These are phyloP conservation scores for Fusarium buharicum DNA, from an alignment of 2,329 filamentous ascomycete genomes.

Conservation along the genomic window DNA sequence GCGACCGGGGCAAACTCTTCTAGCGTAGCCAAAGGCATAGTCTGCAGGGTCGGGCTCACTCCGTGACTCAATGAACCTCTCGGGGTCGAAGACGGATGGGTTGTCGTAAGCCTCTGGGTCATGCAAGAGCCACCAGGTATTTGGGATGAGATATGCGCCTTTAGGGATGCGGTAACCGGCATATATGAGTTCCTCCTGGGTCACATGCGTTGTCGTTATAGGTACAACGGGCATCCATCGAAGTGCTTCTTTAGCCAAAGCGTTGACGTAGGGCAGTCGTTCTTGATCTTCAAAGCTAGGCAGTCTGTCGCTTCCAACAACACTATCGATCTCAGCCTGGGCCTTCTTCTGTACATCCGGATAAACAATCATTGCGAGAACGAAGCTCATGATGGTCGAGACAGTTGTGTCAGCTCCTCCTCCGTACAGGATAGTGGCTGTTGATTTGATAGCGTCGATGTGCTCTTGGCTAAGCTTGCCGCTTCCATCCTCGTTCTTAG, in stretches of 20 bases:
- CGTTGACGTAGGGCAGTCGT: constrained; percentile 47
- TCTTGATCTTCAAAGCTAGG: constrained; percentile 45
- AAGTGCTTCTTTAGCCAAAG: constrained; percentile 47
- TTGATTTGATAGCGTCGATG: constrained; percentile 41
- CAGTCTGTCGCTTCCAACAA: constrained; percentile 46
- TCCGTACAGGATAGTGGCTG: constrained; percentile 45
- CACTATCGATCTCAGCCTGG: constrained; percentile 44
- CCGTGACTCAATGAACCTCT: constrained; percentile 47
- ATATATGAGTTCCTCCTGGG: constrained; percentile 47
- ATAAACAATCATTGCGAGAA: constrained; percentile 43
- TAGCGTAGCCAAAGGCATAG: constrained; percentile 50
- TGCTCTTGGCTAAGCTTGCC: constrained; percentile 26
- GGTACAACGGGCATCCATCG: constrained; percentile 50
- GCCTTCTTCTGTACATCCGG: constrained; percentile 42
- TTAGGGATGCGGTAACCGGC: constrained; percentile 46
- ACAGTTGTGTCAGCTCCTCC: constrained; percentile 48
- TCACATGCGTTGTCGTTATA: constrained; percentile 53
- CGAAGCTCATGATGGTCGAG: constrained; percentile 38
- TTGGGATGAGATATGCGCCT: constrained; percentile 40
- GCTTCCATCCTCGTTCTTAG: constrained; percentile 7
- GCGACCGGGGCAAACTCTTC: constrained; percentile 51
- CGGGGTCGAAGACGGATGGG: constrained; percentile 48
- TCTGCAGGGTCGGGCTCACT: constrained; percentile 48
- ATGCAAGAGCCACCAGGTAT: constrained; percentile 54
- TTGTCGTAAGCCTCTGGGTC: constrained; percentile 72